Evolutionary conservation across 805 yeast genomes (phyloP).

Genomic region (Brettanomyces bruxellensis): DNA sequence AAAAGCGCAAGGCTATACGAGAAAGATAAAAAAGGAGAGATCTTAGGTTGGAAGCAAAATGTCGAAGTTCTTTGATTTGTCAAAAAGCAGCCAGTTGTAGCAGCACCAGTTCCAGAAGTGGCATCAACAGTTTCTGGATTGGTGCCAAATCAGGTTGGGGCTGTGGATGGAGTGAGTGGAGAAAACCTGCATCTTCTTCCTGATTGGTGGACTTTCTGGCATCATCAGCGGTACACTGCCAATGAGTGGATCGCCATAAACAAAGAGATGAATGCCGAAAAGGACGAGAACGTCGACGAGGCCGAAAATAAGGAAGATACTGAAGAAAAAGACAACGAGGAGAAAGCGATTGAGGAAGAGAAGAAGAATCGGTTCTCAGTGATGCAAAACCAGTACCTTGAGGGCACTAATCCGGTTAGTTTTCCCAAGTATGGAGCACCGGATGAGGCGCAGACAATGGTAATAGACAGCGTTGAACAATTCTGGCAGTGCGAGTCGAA

Average conservation of each 20-base stretch:
- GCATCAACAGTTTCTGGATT: neutral
- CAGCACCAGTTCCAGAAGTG: neutral
- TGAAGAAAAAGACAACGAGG: conserved; percentile 8
- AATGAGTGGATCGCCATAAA: conserved; percentile 6
- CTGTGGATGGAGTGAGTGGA: neutral
- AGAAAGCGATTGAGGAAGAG: neutral
- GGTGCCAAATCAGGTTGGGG: neutral
- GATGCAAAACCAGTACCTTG: conserved; percentile 28
- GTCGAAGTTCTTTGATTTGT: conserved; percentile 3
- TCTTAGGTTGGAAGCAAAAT: neutral
- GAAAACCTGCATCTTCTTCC: conserved; percentile 28
- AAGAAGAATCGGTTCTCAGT: conserved; percentile 22
- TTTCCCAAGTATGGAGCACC: conserved; percentile 24
- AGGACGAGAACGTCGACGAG: neutral
- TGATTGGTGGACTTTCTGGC: conserved; percentile 43
- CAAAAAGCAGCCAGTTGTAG: neutral
- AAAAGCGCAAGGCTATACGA: too few relatives aligned
- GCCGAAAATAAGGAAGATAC: neutral
- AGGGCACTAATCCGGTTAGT: conserved; percentile 34
- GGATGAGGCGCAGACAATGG: conserved; percentile 9
- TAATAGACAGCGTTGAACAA: conserved; percentile 42
- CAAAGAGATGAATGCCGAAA: neutral
- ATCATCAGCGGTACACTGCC: conserved; percentile 28
- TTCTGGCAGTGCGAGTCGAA: conserved; percentile 37
- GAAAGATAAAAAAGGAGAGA: too few relatives aligned